phyloP scores from a whole-genome alignment of 2,329 filamentous ascomycete species.

The Alternaria panax region DNA sequence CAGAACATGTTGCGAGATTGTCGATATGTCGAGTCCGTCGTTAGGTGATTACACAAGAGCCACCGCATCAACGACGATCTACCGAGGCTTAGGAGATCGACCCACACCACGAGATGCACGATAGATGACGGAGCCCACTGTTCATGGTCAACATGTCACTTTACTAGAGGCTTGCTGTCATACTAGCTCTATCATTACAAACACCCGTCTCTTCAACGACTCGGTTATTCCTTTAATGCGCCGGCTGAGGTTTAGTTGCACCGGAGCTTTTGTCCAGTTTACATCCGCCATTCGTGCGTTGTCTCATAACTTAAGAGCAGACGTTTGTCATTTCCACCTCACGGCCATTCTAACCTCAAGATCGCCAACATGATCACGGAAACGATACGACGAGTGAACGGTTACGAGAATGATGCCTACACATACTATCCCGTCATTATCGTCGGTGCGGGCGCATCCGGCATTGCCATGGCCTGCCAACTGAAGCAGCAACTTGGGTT shows the following conservation, averaged over 20 bases:
- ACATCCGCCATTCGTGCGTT: neutral
- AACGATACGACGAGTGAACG: constrained; percentile 48
- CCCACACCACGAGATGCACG: neutral
- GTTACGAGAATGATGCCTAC: constrained; percentile 50
- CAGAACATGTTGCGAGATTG: neutral
- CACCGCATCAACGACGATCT: neutral
- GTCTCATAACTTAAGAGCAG: neutral
- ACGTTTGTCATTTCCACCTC: neutral
- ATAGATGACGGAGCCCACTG: neutral
- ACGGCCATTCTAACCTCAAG: neutral
- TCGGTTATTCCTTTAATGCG: neutral
- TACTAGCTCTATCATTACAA: neutral
- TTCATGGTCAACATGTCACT: neutral
- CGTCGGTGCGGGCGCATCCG: constrained; percentile 69
- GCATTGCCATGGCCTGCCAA: constrained; percentile 67
- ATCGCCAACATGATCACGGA: constrained; percentile 38
- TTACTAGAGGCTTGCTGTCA: neutral
- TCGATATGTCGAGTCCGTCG: neutral
- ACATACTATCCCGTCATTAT: constrained; percentile 60
- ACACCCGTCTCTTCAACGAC: neutral
- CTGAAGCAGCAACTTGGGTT: constrained; percentile 65
- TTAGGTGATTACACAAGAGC: neutral
- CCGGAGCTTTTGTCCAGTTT: neutral
- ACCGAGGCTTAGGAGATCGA: constrained; percentile 1
- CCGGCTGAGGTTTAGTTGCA: neutral